Percentiles rank a stretch among this genome's conserved stretches.
phyloP scores from a whole-genome alignment of 768 basidiomycete genomes.

The Rossbeevera mucosa region DNA sequence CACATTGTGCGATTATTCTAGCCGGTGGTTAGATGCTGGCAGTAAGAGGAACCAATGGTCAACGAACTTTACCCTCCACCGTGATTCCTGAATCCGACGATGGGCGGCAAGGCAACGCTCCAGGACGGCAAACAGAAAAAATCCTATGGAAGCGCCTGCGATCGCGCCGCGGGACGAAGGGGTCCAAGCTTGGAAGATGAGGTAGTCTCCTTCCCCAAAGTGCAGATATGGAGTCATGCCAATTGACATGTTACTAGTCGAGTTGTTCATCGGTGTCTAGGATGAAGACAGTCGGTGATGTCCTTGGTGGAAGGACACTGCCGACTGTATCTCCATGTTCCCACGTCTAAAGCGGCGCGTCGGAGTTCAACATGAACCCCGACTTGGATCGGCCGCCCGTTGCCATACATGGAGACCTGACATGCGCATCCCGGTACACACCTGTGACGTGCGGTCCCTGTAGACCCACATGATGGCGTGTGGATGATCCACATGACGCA shows the following conservation, averaged over 20 bases:
- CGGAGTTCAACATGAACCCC: background rate
- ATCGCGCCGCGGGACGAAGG: slow-evolving; percentile 69
- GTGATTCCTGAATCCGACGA: slow-evolving; percentile 46
- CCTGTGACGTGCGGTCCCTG: too few relatives aligned
- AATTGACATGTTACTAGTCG: slow-evolving; percentile 13
- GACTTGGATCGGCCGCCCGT: too few relatives aligned
- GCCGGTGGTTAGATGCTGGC: background rate
- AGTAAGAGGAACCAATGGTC: background rate
- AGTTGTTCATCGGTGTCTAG: slow-evolving; percentile 1
- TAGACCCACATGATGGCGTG: too few relatives aligned
- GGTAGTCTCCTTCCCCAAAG: slow-evolving; percentile 57
- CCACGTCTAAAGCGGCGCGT: background rate
- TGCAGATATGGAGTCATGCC: slow-evolving; percentile 69
- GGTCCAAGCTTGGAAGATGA: slow-evolving; percentile 64
- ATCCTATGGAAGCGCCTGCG: slow-evolving; percentile 68
- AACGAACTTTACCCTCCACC: slow-evolving; percentile 58
- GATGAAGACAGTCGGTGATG: too few relatives aligned
- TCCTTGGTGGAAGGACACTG: background rate
- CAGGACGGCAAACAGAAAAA: slow-evolving; percentile 62
- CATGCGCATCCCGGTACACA: too few relatives aligned
- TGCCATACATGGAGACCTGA: too few relatives aligned
- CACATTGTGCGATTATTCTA: slow-evolving; percentile 10
- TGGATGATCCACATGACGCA: too few relatives aligned
- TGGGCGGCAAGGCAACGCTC: slow-evolving; percentile 66
- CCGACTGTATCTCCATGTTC: background rate